Base-by-base conservation (phyloP, 1,284 basidiomycete species). In the Irpex sp. region DNA sequence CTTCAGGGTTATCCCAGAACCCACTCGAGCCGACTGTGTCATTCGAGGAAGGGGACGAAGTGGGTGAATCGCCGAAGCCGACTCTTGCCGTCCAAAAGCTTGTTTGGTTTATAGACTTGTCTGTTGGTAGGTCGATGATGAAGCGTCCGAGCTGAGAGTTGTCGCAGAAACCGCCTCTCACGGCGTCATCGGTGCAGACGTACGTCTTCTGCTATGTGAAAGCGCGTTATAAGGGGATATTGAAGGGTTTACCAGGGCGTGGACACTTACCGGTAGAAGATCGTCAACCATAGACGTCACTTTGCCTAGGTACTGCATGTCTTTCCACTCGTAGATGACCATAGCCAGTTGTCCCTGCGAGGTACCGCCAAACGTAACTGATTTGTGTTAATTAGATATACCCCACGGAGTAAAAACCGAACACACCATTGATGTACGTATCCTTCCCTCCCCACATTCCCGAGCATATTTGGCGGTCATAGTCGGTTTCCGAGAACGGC, bases 261-360 rank as follows among this genome's bases (percentile, higher is more conserved):
- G 51, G 38, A 58, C 47, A 78, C 89, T 85, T 75, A 93, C 91
- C 67, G 91, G 91, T 57, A 89, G 70, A 61, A 80, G 78, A 52
- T 86, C 82, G 64, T 89, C 84, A n/a, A 77, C 74, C 51, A 76
- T 67, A 13, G 85, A 84, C 36, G 88, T 87, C 59, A 82, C 78
- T 73, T 85, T 92, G 38, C 97, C 97, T 9, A 99, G 82, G 72
- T 92, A 94, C 61, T 82, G 78, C 58, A 90, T 88, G 73, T 99
- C 97, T 36, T 81, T 74, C 93, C 96, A 98, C 76, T 99, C 97
- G 74, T 98, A 99, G 57, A 99, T 88, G 62, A 97, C 91, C 80
- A 97, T 88, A 15, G 97, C 93, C 34, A 98, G 81, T 72, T 96
- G 93, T n/a, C 97, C 97, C 69, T 86, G 80, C 2, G 94, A 95